Evolutionary conservation across 1,284 basidiomycete species (phyloP).

Genomic region (Leccinum ponderosum): DNA sequence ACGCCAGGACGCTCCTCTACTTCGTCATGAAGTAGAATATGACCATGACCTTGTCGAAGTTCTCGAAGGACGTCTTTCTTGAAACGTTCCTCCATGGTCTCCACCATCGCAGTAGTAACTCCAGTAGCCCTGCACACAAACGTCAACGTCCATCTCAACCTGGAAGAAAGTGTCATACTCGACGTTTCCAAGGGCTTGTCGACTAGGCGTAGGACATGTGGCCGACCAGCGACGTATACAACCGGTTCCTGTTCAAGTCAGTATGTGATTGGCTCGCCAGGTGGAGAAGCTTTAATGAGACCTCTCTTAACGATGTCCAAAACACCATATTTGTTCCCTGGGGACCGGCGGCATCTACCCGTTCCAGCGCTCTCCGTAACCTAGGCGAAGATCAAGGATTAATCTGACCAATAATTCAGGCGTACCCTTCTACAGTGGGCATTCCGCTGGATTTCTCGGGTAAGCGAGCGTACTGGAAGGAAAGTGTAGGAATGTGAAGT

Average conservation of each 20-base stretch:
- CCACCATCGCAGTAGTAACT: conserved; percentile 90
- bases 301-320: conserved; percentile 93
- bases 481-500: conserved; percentile 3
- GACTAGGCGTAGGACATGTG: conserved; percentile 91
- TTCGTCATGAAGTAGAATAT: conserved; percentile 94
- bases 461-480: conserved; percentile 8
- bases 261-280: conserved; percentile 2
- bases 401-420: conserved; percentile 1
- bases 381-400: conserved; percentile 41
- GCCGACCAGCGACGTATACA: conserved; percentile 86
- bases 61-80: conserved; percentile 91
- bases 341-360: conserved; percentile 80
- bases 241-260: conserved; percentile 78
- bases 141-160: background rate
- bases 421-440: conserved; percentile 84
- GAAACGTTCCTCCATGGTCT: conserved; percentile 89
- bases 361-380: conserved; percentile 76
- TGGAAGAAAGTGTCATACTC: conserved; percentile 57
- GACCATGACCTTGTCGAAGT: conserved; percentile 70
- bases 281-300: conserved; percentile 27
- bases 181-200: conserved; percentile 91
- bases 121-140: conserved; percentile 78
- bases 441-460: conserved; percentile 61
- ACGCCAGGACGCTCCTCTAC: conserved; percentile 90
- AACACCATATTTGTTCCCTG: conserved; percentile 71